Evolutionary conservation across 1,139 yeast genomes (phyloP).

Genomic region (Blastobotrys aristatus): DNA sequence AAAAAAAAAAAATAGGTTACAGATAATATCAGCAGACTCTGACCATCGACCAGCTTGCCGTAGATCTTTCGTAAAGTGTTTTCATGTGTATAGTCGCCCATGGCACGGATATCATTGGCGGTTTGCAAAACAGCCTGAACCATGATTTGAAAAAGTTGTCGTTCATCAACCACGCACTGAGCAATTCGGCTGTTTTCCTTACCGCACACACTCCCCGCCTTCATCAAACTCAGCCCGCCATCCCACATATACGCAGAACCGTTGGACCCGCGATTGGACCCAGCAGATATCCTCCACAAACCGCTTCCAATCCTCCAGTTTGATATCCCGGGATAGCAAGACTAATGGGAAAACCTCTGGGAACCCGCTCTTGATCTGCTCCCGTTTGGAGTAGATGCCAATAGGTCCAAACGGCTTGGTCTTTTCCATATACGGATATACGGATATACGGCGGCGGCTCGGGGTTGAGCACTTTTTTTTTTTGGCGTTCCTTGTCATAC

Average conservation of each 20-base stretch:
- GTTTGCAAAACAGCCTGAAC: conserved; percentile 11
- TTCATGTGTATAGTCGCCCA: too few species aligned
- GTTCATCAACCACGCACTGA: conserved; percentile 8
- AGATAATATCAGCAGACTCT: too few species aligned
- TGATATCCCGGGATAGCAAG: background rate
- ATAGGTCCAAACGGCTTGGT: conserved; percentile 5
- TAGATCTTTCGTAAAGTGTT: too few species aligned
- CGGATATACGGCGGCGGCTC: too few species aligned
- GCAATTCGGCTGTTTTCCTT: conserved; percentile 2
- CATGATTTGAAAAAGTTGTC: conserved; percentile 12
- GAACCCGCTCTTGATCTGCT: conserved; percentile 8
- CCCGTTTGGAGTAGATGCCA: conserved; percentile 7
- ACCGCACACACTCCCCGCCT: background rate
- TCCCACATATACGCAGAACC: background rate
- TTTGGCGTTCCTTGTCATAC: too few species aligned
- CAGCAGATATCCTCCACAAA: conserved; percentile 12
- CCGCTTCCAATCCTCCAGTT: conserved; percentile 10
- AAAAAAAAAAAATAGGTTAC: too few species aligned
- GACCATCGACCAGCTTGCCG: too few species aligned
- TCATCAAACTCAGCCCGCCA: background rate
- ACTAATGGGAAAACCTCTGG: conserved; percentile 8
- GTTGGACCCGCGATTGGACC: background rate
- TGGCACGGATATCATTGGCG: conserved; percentile 10
- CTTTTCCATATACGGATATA: too few species aligned
- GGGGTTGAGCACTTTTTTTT: too few species aligned